Evolutionary conservation across 1,139 yeast genomes (phyloP).

Genomic region (Debaryomyces psychrophilus): DNA sequence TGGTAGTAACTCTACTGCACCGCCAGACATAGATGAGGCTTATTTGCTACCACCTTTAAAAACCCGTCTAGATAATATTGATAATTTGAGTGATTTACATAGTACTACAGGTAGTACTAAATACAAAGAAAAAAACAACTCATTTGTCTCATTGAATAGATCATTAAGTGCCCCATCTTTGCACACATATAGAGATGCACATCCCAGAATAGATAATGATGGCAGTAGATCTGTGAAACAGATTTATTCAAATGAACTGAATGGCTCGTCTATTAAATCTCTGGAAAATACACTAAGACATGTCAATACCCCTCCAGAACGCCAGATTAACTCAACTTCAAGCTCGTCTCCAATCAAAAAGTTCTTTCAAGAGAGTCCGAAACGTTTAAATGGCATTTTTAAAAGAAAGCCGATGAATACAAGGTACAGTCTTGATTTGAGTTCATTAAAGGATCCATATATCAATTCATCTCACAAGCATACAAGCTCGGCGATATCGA

Average conservation of each 20-base stretch:
- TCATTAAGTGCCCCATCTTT: constrained; percentile 48
- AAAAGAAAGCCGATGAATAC: constrained; percentile 24
- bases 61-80: constrained; percentile 28
- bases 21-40: constrained; percentile 8
- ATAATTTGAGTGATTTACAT: constrained; percentile 31
- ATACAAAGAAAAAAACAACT: constrained; percentile 12
- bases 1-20: not conserved
- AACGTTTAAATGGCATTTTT: constrained; percentile 30
- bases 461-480: constrained; percentile 25
- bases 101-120: constrained; percentile 14
- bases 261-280: not conserved
- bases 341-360: constrained; percentile 38
- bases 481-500: constrained; percentile 33
- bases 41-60: constrained; percentile 27
- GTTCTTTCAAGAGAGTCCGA: constrained; percentile 40
- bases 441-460: constrained; percentile 4
- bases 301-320: constrained; percentile 20
- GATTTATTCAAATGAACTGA: not conserved
- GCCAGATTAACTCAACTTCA: constrained; percentile 12
- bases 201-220: not conserved
- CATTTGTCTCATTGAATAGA: constrained; percentile 27
- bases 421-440: constrained; percentile 22
- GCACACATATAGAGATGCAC: constrained; percentile 35
- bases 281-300: constrained; percentile 3
- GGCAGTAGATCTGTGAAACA: not conserved